A percentile compares a stretch with the other conserved stretches of the same genome.
phyloP scores from a whole-genome alignment of 495 filamentous ascomycete genomes.

The Glarea lozoyensis region DNA sequence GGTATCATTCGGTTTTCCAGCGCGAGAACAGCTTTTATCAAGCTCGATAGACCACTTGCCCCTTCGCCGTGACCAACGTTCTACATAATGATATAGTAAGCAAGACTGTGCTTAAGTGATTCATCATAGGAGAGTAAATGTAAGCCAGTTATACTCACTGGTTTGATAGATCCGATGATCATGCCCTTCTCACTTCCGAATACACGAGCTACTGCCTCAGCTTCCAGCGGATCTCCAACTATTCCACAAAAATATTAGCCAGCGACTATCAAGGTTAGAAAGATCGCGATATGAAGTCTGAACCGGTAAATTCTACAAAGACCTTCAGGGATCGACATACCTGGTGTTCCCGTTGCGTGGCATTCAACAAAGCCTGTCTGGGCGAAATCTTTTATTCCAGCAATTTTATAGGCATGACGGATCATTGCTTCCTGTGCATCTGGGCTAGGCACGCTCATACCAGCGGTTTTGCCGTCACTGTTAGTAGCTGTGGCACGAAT shows the following conservation, averaged over 20 bases:
- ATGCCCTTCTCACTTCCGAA: slow-evolving; percentile 32
- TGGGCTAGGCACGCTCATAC: slow-evolving; percentile 48
- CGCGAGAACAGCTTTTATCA: slow-evolving; percentile 49
- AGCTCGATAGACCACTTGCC: slow-evolving; percentile 43
- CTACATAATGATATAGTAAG: too few relatives aligned
- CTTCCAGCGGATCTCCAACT: slow-evolving; percentile 42
- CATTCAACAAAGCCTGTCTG: slow-evolving; percentile 14
- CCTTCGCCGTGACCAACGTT: slow-evolving; percentile 53
- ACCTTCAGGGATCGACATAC: too few relatives aligned
- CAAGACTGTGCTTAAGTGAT: too few relatives aligned
- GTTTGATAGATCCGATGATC: slow-evolving; percentile 47
- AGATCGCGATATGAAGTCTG: too few relatives aligned
- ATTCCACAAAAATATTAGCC: too few relatives aligned
- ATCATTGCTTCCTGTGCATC: slow-evolving; percentile 49
- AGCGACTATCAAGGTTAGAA: too few relatives aligned
- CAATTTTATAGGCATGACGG: slow-evolving; percentile 36
- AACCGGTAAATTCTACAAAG: too few relatives aligned
- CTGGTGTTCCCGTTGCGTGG: slow-evolving; percentile 37
- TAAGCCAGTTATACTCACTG: too few relatives aligned
- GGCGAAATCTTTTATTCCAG: slow-evolving; percentile 18
- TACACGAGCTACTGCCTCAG: slow-evolving; percentile 44
- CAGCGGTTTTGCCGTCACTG: slow-evolving; percentile 46
- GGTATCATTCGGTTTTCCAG: slow-evolving; percentile 44
- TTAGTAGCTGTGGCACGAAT: slow-evolving; percentile 52
- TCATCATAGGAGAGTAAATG: too few relatives aligned